Conservation (phyloP, 495 filamentous ascomycete species). For the Aspergillus sparsus region DNA sequence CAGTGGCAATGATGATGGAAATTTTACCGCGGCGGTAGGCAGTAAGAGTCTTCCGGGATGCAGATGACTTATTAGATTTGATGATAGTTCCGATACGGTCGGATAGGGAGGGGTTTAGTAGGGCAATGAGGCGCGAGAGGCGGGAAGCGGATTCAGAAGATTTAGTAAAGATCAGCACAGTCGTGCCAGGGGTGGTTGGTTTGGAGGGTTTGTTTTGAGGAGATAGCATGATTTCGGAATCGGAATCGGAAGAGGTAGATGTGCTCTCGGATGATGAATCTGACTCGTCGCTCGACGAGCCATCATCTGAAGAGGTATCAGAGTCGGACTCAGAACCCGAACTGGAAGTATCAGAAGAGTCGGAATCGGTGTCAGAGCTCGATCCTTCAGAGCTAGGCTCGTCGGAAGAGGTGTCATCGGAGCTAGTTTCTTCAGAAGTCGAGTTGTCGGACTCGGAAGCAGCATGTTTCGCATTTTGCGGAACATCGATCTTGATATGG, state of each 20-base stretch:
- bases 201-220: conserved; percentile 2
- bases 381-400: conserved; percentile 33
- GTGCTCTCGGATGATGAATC: conserved; percentile 19
- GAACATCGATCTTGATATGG: conserved; percentile 35
- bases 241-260: conserved; percentile 21
- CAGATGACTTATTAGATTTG: conserved; percentile 67
- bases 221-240: neutral
- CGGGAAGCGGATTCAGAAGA: conserved; percentile 82
- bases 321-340: conserved; percentile 9
- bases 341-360: conserved; percentile 24
- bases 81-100: conserved; percentile 68
- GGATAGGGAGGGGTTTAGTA: conserved; percentile 62
- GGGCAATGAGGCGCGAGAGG: conserved; percentile 71
- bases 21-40: conserved; percentile 64
- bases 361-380: conserved; percentile 32
- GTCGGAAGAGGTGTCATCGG: conserved; percentile 34
- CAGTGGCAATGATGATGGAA: conserved; percentile 81
- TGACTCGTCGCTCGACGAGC: conserved; percentile 2
- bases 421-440: conserved; percentile 35
- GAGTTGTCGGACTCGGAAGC: conserved; percentile 33
- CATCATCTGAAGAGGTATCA: conserved; percentile 9
- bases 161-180: conserved; percentile 81
- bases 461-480: conserved; percentile 10
- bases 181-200: conserved; percentile 18
- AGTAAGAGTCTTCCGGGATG: conserved; percentile 61